Evolutionary conservation across 352 stramenopile genomes (phyloP), one percentile per base, ranked within the genome.

Genomic region (Globisporangium emineosum): DNA sequence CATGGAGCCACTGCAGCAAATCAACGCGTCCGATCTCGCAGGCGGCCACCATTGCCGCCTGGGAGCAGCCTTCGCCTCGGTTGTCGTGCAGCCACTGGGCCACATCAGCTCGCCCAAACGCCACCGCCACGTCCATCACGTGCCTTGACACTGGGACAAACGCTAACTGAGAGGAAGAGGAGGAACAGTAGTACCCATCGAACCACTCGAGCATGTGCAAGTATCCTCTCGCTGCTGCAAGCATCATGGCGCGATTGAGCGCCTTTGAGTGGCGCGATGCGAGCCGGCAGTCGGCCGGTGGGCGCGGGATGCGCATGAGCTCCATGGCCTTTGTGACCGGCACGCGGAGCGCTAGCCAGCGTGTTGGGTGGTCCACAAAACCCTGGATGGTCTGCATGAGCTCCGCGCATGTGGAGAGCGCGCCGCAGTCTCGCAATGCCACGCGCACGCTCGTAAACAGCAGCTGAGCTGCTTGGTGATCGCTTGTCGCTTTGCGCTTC

Each of bases 41-140:
- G 5, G 60, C 60, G 0, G 5, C 25, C 35, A 60, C 27, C 35
- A 60, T 61, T 19, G 60, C 60, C 1, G 33, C 49, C 30, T 42
- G 27, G 5, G 60, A 66, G 27, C 73, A 82, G 30, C 60, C 66
- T 61, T 82, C 76, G 13, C 65, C 30, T 1, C 71, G 74, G 53
- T 81, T 57, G 3, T 42, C 42, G 32, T 80, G 63, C n/a, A 85
- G 68, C 71, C 72, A 85, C 29, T 76, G 71, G 5, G 79, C 59
- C 29, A 81, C 71, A 6, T 60, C 27, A 8, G 56, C 17, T 21
- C 33, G 50, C 0, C 35, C 51, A n/a, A 57, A 54, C 8, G 37
- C 37, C 7, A 53, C 60, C 15, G 60, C 60, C 3, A 59, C 50
- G 37, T 59, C 60, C 50, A 66, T 43, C n/a, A 60, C 60, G 40